Percentiles rank a stretch among this genome's conserved stretches.
Conservation (phyloP, 1,139 yeast species). For the Trichomonascaceae sp. region DNA sequence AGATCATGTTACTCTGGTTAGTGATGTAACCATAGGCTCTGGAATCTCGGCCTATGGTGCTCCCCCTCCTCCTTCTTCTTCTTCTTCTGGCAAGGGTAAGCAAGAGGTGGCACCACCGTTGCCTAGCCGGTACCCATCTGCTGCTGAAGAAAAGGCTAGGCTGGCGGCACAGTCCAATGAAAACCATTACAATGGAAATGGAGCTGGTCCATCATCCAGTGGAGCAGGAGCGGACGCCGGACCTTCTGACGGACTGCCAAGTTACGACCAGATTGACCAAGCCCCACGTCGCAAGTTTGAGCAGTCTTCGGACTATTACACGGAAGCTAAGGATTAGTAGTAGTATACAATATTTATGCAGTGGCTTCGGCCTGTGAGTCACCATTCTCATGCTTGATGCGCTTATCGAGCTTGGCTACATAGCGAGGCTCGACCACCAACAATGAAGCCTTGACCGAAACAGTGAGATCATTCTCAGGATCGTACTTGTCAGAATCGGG, state of each 20-base stretch:
- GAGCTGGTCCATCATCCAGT: not conserved
- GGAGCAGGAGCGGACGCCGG: not conserved
- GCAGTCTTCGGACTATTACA: conserved; percentile 14
- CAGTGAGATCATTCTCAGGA: conserved; percentile 7
- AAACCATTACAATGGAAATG: not conserved
- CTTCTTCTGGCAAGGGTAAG: conserved; percentile 1
- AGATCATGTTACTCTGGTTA: conserved; percentile 12
- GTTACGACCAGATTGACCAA: not conserved
- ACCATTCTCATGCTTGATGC: conserved; percentile 1
- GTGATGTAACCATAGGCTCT: conserved; percentile 13
- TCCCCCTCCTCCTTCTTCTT: conserved; percentile 2
- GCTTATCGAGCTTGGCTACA: conserved; percentile 15
- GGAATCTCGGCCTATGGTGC: conserved; percentile 9
- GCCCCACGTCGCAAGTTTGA: conserved; percentile 11
- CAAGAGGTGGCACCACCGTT: conserved; percentile 1
- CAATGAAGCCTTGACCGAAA: conserved; percentile 21
- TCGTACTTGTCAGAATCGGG: conserved; percentile 10
- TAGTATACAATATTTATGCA: not conserved
- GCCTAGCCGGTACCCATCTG: too few species aligned
- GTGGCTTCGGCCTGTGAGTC: not conserved
- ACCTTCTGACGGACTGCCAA: not conserved
- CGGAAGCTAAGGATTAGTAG: conserved; percentile 9
- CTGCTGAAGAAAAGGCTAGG: not conserved
- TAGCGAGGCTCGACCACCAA: conserved; percentile 24
- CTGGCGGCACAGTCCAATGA: too few species aligned